Conservation (phyloP, 371 early-diverging fungal species). For the Lichtheimia corymbifera region DNA sequence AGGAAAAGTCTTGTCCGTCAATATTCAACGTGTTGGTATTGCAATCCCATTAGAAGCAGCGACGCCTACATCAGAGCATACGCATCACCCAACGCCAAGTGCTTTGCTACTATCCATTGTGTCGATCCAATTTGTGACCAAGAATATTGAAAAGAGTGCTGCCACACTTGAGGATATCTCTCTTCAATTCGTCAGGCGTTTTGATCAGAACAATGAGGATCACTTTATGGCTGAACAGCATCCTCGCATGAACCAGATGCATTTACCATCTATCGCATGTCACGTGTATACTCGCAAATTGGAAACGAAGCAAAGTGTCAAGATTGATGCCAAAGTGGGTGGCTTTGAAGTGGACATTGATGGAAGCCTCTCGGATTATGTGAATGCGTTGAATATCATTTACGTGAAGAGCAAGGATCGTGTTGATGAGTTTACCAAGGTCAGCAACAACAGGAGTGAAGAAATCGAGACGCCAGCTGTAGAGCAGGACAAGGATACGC, state of each 20-base stretch:
- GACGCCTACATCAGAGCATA: neutral
- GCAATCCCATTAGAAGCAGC: slow-evolving; percentile 67
- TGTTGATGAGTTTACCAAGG: slow-evolving; percentile 52
- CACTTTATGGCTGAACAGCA: slow-evolving; percentile 70
- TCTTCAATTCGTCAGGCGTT: slow-evolving; percentile 73
- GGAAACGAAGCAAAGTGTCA: slow-evolving; percentile 40
- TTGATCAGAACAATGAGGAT: slow-evolving; percentile 72
- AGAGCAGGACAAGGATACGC: neutral
- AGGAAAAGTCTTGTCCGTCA: slow-evolving; percentile 54
- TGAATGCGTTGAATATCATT: slow-evolving; percentile 67
- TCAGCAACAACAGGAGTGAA: slow-evolving; percentile 13
- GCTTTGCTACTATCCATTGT: slow-evolving; percentile 68
- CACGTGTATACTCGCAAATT: slow-evolving; percentile 48
- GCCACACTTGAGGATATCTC: slow-evolving; percentile 62
- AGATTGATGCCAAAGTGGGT: slow-evolving; percentile 63
- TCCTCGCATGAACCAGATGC: slow-evolving; percentile 69
- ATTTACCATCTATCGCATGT: slow-evolving; percentile 60
- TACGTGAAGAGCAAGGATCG: slow-evolving; percentile 63
- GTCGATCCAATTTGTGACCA: slow-evolving; percentile 59
- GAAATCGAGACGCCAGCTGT: neutral
- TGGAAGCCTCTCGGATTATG: slow-evolving; percentile 68
- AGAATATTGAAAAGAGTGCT: slow-evolving; percentile 59
- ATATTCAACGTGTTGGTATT: slow-evolving; percentile 60
- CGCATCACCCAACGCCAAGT: slow-evolving; percentile 19
- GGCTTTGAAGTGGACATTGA: slow-evolving; percentile 74